phyloP scores from a whole-genome alignment of 176 grass and related monocot species.

The barley (Hordeum vulgare) region MorexV3_pseudomolecules_assembly NC_058522.1:334602777-334603276 shows the following conservation, averaged over 20 bases:
- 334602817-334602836: not conserved
- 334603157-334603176: not conserved
- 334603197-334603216: not conserved
- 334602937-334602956: not conserved
- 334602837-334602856: not conserved
- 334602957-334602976: not conserved
- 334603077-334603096: not conserved
- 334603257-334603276: too few relatives aligned
- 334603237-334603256: too few relatives aligned
- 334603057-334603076: not conserved
- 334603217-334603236: too few relatives aligned
- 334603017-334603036: not conserved
- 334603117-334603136: not conserved
- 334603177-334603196: too few relatives aligned
- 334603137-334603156: not conserved
- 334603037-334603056: not conserved
- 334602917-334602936: not conserved
- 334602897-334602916: not conserved
- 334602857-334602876: conserved; percentile 3
- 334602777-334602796: conserved; percentile 25
- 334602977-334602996: not conserved
- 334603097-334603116: not conserved
- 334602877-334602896: not conserved
- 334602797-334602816: not conserved
- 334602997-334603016: not conserved